phyloP scores from a whole-genome alignment of 345 rosid species.

The Brassica cretica region DNA sequence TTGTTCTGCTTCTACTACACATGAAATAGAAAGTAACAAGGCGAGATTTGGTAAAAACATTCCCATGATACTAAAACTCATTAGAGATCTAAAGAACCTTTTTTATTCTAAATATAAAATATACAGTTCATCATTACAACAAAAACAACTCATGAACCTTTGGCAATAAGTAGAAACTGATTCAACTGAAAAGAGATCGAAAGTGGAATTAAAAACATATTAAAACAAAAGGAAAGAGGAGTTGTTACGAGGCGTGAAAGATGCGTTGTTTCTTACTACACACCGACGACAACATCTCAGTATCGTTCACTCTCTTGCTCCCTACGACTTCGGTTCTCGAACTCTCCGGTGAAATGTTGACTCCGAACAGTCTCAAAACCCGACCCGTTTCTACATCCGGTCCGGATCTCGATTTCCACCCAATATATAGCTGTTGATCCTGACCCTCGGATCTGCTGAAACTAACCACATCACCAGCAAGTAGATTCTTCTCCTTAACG shows the following conservation, averaged over 20 bases:
- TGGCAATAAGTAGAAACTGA: slow-evolving; percentile 23
- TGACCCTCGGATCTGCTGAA: slow-evolving; percentile 80
- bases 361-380: slow-evolving; percentile 77
- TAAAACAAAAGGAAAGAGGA: slow-evolving; percentile 8
- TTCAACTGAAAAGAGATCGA: slow-evolving; percentile 6
- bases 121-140: slow-evolving; percentile 42
- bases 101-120: slow-evolving; percentile 26
- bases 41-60: background rate
- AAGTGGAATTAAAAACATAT: background rate
- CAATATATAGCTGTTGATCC: slow-evolving; percentile 74
- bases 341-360: slow-evolving; percentile 56
- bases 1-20: background rate
- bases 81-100: slow-evolving; percentile 1
- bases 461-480: slow-evolving; percentile 81
- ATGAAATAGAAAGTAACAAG: slow-evolving; percentile 17
- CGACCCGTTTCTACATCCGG: slow-evolving; percentile 44
- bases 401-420: slow-evolving; percentile 52
- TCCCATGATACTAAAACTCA: slow-evolving; percentile 9
- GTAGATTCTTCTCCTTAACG: slow-evolving; percentile 85
- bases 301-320: slow-evolving; percentile 63
- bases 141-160: slow-evolving; percentile 41
- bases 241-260: slow-evolving; percentile 69
- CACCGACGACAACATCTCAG: slow-evolving; percentile 55
- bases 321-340: slow-evolving; percentile 32
- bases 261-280: slow-evolving; percentile 79